phyloP scores from a whole-genome alignment of 305 asterid species.

The Solanum chacoense region DNA sequence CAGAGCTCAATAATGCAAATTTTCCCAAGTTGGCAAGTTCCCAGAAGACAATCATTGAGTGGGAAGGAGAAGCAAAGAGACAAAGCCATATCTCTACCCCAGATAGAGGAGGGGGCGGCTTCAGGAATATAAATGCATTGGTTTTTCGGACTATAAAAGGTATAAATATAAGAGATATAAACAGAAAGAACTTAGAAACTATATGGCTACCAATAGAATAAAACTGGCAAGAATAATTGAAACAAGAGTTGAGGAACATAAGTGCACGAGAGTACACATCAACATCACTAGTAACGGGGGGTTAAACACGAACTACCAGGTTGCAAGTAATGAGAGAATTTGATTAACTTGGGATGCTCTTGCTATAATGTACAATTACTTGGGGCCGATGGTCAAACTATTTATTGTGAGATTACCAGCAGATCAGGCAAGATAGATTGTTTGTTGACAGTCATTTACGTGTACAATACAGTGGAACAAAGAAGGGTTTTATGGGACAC shows the following conservation, averaged over 20 bases:
- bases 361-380: no score
- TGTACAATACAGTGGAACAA: not conserved
- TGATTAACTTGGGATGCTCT: not conserved
- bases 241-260: not conserved
- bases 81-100: not conserved
- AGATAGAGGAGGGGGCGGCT: not conserved
- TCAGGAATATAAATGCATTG: not conserved
- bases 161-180: not conserved
- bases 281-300: not conserved
- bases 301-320: not conserved
- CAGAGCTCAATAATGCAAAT: not conserved
- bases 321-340: not conserved
- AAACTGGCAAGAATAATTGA: not conserved
- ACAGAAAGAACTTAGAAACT: not conserved
- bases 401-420: no score
- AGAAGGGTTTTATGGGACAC: not conserved
- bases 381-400: no score
- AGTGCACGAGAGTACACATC: not conserved
- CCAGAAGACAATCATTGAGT: not conserved
- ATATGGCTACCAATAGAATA: not conserved
- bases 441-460: not conserved
- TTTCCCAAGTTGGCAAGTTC: not conserved
- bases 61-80: not conserved
- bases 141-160: not conserved
- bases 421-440: not conserved